Conservation (phyloP, 495 filamentous ascomycete species). For the Thermochaetoides thermophila region DNA sequence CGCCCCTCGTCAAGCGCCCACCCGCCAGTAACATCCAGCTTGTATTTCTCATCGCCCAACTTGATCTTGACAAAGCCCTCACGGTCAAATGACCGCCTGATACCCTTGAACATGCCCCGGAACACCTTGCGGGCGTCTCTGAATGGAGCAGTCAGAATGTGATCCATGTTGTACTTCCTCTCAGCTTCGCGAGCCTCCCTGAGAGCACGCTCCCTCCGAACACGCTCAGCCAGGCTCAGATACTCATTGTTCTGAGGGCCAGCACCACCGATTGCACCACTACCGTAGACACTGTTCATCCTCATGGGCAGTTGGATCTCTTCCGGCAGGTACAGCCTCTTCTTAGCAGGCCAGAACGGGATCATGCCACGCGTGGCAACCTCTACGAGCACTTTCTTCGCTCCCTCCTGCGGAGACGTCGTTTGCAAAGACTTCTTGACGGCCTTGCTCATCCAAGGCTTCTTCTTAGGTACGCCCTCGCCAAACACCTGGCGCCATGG, state of each 20-base stretch:
- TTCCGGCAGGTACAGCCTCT: slow-evolving; percentile 18
- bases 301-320: slow-evolving; percentile 24
- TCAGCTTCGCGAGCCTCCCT: slow-evolving; percentile 15
- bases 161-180: slow-evolving; percentile 29
- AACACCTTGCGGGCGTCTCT: slow-evolving; percentile 23
- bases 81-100: slow-evolving; percentile 26
- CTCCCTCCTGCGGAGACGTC: neutral
- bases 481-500: neutral
- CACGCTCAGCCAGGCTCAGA: slow-evolving; percentile 9
- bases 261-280: neutral
- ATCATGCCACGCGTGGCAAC: slow-evolving; percentile 21
- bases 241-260: neutral
- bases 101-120: slow-evolving; percentile 14
- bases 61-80: slow-evolving; percentile 32
- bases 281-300: slow-evolving; percentile 16
- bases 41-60: slow-evolving; percentile 25
- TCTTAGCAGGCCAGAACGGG: slow-evolving; percentile 22
- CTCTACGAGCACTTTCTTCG: slow-evolving; percentile 20
- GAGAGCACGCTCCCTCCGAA: slow-evolving; percentile 8
- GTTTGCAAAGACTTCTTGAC: too few relatives aligned
- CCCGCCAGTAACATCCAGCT: slow-evolving; percentile 33
- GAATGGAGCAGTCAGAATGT: slow-evolving; percentile 37
- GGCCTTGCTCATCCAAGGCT: neutral
- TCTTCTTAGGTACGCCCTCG: too few relatives aligned
- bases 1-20: slow-evolving; percentile 36